Evolutionary conservation across 805 yeast genomes (phyloP).

Genomic region (Scheffersomyces lignosus): DNA sequence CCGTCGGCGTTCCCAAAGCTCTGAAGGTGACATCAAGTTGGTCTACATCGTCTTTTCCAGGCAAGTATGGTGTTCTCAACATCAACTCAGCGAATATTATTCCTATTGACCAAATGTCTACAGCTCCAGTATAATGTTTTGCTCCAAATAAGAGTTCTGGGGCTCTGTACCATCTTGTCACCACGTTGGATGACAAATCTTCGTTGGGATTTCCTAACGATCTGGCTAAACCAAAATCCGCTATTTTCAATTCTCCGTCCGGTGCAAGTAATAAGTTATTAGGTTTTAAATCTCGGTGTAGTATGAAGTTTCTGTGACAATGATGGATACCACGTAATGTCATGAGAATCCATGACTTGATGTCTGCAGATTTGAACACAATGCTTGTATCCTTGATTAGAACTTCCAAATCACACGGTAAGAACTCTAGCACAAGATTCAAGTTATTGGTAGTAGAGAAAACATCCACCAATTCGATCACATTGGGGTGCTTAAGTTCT

Average conservation of each 20-base stretch:
- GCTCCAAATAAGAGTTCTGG: constrained; percentile 54
- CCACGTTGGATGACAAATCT: constrained; percentile 86
- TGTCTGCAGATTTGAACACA: constrained; percentile 80
- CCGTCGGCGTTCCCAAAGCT: constrained; percentile 96
- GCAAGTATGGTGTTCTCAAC: constrained; percentile 92
- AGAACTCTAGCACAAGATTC: constrained; percentile 87
- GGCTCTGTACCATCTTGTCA: constrained; percentile 96
- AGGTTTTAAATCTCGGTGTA: constrained; percentile 94
- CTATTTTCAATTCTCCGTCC: constrained; percentile 83
- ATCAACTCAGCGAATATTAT: constrained; percentile 90
- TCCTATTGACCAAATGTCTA: constrained; percentile 48
- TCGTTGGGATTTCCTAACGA: constrained; percentile 74
- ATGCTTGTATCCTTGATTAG: constrained; percentile 77
- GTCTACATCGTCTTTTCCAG: constrained; percentile 87
- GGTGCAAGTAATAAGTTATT: constrained; percentile 86
- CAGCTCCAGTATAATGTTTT: constrained; percentile 43
- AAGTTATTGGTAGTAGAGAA: constrained; percentile 65
- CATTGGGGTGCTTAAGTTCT: constrained; percentile 71
- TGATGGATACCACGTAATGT: constrained; percentile 92
- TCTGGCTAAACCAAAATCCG: constrained; percentile 97
- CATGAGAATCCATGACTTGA: constrained; percentile 94
- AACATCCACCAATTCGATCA: constrained; percentile 87
- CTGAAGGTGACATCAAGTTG: constrained; percentile 92
- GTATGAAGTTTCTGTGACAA: constrained; percentile 85
- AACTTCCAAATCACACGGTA: constrained; percentile 91